phyloP scores from a whole-genome alignment of 2,329 filamentous ascomycete species.

The Niveomyces coronatus region DNA sequence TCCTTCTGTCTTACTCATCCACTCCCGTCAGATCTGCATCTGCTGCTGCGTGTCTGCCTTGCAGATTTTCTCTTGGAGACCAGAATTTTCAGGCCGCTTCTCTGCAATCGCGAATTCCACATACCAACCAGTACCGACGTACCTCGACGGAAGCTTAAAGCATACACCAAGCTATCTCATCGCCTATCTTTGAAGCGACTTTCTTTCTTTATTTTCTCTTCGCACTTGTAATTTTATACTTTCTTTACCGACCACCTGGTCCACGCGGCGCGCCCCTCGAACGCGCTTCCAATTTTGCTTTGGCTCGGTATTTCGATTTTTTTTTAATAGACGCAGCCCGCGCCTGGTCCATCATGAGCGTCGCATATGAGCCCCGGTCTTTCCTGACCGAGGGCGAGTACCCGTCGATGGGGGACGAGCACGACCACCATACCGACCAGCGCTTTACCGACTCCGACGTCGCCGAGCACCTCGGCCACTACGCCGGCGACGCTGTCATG shows the following conservation, averaged over 20 bases:
- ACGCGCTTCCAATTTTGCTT: background rate
- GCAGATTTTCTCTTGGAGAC: constrained; percentile 19
- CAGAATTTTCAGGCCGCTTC: constrained; percentile 26
- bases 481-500: constrained; percentile 29
- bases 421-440: constrained; percentile 30
- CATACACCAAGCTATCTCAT: constrained; percentile 9
- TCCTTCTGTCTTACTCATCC: constrained; percentile 8
- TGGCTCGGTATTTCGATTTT: background rate
- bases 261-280: too few species aligned
- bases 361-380: constrained; percentile 40
- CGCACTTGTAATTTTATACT: background rate
- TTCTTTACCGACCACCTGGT: constrained; percentile 1
- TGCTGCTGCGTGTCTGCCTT: constrained; percentile 9
- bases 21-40: background rate
- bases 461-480: constrained; percentile 32
- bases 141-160: constrained; percentile 5
- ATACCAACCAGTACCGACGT: constrained; percentile 3
- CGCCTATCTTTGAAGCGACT: constrained; percentile 4
- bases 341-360: constrained; percentile 31
- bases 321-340: background rate
- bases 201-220: background rate
- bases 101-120: constrained; percentile 10
- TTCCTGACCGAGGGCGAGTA: constrained; percentile 40
- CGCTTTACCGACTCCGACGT: constrained; percentile 33
- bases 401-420: constrained; percentile 34